phyloP scores from a whole-genome alignment of 106 monocot genomes.

The Phalaenopsis equestris region DNA sequence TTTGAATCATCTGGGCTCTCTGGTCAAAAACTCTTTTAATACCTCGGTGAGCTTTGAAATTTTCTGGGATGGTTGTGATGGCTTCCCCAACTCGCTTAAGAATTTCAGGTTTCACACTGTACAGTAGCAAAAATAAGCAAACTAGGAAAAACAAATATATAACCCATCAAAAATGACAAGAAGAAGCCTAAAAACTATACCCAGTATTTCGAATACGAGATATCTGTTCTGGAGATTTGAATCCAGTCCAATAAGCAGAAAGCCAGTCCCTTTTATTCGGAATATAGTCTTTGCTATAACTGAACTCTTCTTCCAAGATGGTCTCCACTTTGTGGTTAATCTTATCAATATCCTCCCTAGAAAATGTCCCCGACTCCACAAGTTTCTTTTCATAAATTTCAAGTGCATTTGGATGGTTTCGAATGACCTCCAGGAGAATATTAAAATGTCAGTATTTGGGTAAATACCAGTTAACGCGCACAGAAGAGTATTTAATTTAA shows the following conservation, averaged over 20 bases:
- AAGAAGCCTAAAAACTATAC: constrained; percentile 20
- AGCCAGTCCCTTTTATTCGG: constrained; percentile 93
- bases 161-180: background rate
- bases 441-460: background rate
- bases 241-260: constrained; percentile 89
- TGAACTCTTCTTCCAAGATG: constrained; percentile 86
- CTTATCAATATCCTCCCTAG: constrained; percentile 61
- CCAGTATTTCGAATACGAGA: constrained; percentile 89
- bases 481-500: too few relatives aligned
- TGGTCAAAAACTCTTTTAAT: constrained; percentile 76
- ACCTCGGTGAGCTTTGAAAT: constrained; percentile 75
- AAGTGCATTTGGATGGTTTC: constrained; percentile 71
- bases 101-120: constrained; percentile 87
- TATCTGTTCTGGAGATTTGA: constrained; percentile 96
- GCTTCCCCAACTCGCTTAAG: constrained; percentile 83
- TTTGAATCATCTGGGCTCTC: constrained; percentile 78
- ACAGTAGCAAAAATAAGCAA: background rate
- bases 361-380: constrained; percentile 48
- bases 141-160: background rate
- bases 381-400: constrained; percentile 80
- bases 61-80: constrained; percentile 71
- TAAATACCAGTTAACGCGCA: background rate
- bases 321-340: constrained; percentile 64
- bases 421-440: constrained; percentile 51
- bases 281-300: constrained; percentile 75